Evolutionary conservation across 2,329 filamentous ascomycete species (phyloP).

Genomic region (Boeremia exigua): DNA sequence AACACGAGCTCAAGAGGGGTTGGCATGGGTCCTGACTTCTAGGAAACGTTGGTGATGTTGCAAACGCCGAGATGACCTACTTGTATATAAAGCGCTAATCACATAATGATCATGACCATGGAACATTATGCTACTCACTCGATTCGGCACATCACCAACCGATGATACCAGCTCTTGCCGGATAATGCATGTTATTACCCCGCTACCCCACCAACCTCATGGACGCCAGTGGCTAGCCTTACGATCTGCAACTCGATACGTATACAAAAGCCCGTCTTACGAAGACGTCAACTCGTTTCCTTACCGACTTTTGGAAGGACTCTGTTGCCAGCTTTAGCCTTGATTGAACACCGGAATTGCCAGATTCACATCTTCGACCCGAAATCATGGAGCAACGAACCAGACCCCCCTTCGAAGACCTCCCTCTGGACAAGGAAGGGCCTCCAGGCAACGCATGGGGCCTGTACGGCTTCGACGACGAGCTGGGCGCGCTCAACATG

Average conservation of each 20-base stretch:
- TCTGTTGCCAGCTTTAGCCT: too few species aligned
- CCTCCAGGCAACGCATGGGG: conserved; percentile 64
- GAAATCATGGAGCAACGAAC: conserved; percentile 25
- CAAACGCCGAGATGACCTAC: conserved; percentile 16
- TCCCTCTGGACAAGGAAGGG: conserved; percentile 58
- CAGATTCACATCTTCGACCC: not conserved
- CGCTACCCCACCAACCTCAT: conserved; percentile 13
- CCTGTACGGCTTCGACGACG: conserved; percentile 58
- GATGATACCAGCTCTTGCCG: not conserved
- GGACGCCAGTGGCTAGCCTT: conserved; percentile 24
- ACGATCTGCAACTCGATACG: conserved; percentile 30
- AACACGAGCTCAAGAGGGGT: conserved; percentile 47
- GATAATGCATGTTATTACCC: conserved; percentile 11
- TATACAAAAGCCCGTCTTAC: conserved; percentile 18
- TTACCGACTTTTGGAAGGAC: not conserved
- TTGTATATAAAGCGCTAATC: conserved; percentile 19
- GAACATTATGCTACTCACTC: not conserved
- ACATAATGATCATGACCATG: conserved; percentile 7
- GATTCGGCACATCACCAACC: conserved; percentile 3
- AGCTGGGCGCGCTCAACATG: conserved; percentile 63
- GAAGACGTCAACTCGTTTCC: not conserved
- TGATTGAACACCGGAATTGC: not conserved
- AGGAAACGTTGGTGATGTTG: conserved; percentile 19
- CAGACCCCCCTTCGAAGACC: conserved; percentile 52
- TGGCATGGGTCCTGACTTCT: conserved; percentile 48